These are phyloP conservation scores for Phytophthora hybrid DNA, from an alignment of 352 stramenopile genomes.

Conservation along the genomic window DNA sequence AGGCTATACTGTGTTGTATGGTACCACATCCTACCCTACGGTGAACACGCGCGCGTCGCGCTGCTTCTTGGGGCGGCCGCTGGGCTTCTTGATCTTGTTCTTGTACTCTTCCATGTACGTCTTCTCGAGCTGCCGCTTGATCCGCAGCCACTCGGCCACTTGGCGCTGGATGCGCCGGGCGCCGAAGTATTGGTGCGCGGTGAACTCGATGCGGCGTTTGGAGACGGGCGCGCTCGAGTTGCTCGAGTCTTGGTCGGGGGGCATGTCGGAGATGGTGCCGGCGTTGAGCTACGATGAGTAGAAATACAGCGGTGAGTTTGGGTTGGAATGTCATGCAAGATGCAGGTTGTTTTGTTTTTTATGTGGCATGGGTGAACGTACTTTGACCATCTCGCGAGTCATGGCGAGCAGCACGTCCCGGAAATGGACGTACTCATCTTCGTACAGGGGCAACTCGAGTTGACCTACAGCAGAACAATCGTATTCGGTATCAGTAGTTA, in stretches of 20 bases:
- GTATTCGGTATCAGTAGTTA: neutral
- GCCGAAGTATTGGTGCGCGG: slow-evolving; percentile 76
- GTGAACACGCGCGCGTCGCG: slow-evolving; percentile 81
- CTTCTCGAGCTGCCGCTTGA: slow-evolving; percentile 75
- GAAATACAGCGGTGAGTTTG: neutral
- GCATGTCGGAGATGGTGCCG: slow-evolving; percentile 56
- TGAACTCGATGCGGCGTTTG: slow-evolving; percentile 63
- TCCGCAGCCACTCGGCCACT: slow-evolving; percentile 66
- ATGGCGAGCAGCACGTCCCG: slow-evolving; percentile 87
- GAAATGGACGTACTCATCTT: slow-evolving; percentile 87
- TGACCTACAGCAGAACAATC: slow-evolving; percentile 38
- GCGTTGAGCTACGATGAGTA: slow-evolving; percentile 39
- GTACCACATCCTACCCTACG: slow-evolving; percentile 48
- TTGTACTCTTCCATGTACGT: slow-evolving; percentile 86
- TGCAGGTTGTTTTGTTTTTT: no score
- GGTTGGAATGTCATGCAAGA: neutral
- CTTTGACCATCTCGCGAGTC: slow-evolving; percentile 84
- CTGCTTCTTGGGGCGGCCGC: slow-evolving; percentile 75
- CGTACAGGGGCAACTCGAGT: slow-evolving; percentile 84
- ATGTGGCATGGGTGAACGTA: slow-evolving; percentile 31
- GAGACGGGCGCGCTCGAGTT: slow-evolving; percentile 13
- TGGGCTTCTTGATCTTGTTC: slow-evolving; percentile 89
- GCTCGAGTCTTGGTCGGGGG: slow-evolving; percentile 40
- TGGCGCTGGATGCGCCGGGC: slow-evolving; percentile 65
- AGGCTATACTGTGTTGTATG: neutral